These are phyloP conservation scores for Penicillium sp. DNA, from an alignment of 2,329 filamentous ascomycete genomes.

Conservation along the genomic window DNA sequence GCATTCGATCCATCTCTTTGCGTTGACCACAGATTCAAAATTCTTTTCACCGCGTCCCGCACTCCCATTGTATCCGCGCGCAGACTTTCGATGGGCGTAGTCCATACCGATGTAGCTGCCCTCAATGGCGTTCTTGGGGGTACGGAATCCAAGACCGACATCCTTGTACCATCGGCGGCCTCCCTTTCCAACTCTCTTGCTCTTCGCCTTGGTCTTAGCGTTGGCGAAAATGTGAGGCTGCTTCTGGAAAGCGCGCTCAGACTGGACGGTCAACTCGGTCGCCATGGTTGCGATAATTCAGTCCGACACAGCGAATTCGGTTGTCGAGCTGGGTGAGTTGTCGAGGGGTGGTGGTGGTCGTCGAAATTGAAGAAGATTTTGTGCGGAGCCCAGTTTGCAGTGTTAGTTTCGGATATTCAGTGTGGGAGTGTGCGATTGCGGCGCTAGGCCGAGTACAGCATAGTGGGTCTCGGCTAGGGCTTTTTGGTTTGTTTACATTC, in stretches of 20 bases:
- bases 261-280: slow-evolving; percentile 99
- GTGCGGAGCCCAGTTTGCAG: slow-evolving; percentile 21
- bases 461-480: slow-evolving; percentile 39
- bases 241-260: slow-evolving; percentile 99
- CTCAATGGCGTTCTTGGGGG: slow-evolving; percentile 97
- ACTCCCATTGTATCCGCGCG: not conserved
- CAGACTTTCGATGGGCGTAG: slow-evolving; percentile 2
- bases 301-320: slow-evolving; percentile 33
- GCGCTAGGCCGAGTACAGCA: slow-evolving; percentile 28
- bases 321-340: slow-evolving; percentile 17
- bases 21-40: slow-evolving; percentile 3
- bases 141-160: slow-evolving; percentile 98
- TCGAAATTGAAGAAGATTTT: slow-evolving; percentile 40
- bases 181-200: slow-evolving; percentile 73
- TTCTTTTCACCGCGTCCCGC: not conserved
- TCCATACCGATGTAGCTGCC: slow-evolving; percentile 97
- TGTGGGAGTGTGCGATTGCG: slow-evolving; percentile 33
- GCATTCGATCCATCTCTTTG: not conserved
- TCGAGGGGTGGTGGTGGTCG: slow-evolving; percentile 22
- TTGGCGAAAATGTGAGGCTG: slow-evolving; percentile 99
- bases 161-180: slow-evolving; percentile 99
- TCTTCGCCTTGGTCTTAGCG: slow-evolving; percentile 84
- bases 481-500: slow-evolving; percentile 42
- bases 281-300: slow-evolving; percentile 71
- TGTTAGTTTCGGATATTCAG: slow-evolving; percentile 30